phyloP scores from a whole-genome alignment of 495 filamentous ascomycete genomes.

The Copromyces sp. region DNA sequence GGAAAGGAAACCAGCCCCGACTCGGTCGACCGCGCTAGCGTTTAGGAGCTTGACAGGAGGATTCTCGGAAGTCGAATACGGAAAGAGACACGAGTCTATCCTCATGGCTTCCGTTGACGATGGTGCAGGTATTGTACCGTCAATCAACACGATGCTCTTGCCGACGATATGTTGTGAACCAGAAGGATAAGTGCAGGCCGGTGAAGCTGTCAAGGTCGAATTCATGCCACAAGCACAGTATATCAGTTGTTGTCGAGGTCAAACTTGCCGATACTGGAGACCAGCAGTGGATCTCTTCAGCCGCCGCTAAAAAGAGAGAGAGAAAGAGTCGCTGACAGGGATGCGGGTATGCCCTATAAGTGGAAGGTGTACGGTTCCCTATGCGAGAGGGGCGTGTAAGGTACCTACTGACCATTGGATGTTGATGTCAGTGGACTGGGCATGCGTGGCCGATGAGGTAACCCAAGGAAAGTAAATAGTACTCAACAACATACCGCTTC shows the following conservation, averaged over 20 bases:
- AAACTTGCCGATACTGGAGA: background rate
- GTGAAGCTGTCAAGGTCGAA: background rate
- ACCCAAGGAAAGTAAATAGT: background rate
- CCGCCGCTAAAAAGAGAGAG: background rate
- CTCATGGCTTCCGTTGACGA: background rate
- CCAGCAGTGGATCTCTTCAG: background rate
- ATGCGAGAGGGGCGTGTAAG: background rate
- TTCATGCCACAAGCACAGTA: background rate
- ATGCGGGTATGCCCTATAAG: background rate
- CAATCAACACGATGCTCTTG: background rate
- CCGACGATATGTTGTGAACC: background rate
- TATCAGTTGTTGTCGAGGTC: background rate
- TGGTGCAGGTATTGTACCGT: background rate
- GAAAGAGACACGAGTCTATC: background rate
- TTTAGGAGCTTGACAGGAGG: background rate
- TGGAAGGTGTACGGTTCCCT: background rate
- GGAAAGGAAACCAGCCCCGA: background rate
- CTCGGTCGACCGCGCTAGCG: background rate
- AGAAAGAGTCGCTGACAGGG: background rate
- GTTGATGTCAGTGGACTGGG: background rate
- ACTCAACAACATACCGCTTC: background rate
- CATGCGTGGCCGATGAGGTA: background rate
- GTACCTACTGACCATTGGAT: background rate
- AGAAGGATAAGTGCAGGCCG: background rate
- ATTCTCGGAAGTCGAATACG: background rate